Evolutionary conservation across 768 basidiomycete species (phyloP), one percentile per base, ranked within the genome.

Genomic region (Auricularia sp.): DNA sequence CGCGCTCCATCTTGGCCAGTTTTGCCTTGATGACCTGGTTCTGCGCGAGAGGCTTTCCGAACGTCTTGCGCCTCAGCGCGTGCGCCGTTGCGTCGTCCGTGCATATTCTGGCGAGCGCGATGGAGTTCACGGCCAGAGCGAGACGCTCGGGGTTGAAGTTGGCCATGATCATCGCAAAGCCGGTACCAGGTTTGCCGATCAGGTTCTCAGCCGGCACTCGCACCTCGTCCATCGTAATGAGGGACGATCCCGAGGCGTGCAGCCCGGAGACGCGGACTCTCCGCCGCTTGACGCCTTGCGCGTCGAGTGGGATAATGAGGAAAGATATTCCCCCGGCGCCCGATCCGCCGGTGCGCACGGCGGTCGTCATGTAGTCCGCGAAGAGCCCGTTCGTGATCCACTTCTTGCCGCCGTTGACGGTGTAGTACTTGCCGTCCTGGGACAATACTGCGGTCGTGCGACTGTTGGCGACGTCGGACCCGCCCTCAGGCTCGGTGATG

Each of bases 341-440:
- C 11, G 72, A 68, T 34, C 68, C 70, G 1, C 70, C 71, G 1
- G 74, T 75, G 21, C 74, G 67, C 14, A 73, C 73, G 7, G 72
- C 73, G 3, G 72, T 68, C 18, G 72, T 73, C 61, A 73, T 69
- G 64, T 69, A 74, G 66, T 74, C 71, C 5, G 65, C 65, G 63
- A 66, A 73, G 29, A 71, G 58, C 2, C 70, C 70, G 56, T 68
- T 66, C 63, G 68, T 68, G 4, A 68, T 67, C 68, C 68, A 68
- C 62, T 68, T 68, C 54, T 68, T 68, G 13, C 33, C 36, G 42
- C 68, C 68, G 51, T 62, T 65, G n/a, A 68, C 68, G 63, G 65
- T 39, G 44, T 62, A 68, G 63, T 66, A 54, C 18, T 21, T 36
- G n/a, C 54, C 39, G 47, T 65, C 68, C 3, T 34, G 24, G 18